Evolutionary conservation across 495 filamentous ascomycete species (phyloP).

Genomic region (Aspergillus coremiiformis): DNA sequence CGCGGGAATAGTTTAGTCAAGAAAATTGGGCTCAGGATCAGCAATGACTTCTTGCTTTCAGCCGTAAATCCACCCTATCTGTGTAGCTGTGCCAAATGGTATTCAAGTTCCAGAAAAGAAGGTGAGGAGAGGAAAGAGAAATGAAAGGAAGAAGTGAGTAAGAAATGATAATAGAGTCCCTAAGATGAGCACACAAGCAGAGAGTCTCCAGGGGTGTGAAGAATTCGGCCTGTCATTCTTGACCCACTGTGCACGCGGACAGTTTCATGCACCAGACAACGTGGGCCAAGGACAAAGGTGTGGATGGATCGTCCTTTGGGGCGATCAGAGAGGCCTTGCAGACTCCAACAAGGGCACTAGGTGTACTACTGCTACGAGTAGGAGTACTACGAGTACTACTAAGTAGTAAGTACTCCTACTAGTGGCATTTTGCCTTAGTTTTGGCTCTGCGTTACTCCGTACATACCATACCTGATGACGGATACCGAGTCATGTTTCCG

Average conservation of each 20-base stretch:
- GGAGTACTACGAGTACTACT: no score
- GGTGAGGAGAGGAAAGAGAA: not conserved
- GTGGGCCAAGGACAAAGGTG: slow-evolving; percentile 34
- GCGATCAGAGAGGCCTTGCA: slow-evolving; percentile 22
- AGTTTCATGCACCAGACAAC: slow-evolving; percentile 42
- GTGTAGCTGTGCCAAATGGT: no score
- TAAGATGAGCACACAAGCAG: slow-evolving; percentile 2
- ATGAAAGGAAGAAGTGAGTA: slow-evolving; percentile 2
- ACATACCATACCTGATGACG: not conserved
- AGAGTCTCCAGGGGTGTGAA: slow-evolving; percentile 22
- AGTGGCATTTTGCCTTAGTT: no score
- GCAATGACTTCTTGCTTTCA: not conserved
- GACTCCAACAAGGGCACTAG: slow-evolving; percentile 11
- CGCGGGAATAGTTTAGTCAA: no score
- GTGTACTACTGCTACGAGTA: no score
- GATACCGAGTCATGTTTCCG: no score
- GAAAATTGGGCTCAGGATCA: not conserved
- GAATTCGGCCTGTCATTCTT: slow-evolving; percentile 37
- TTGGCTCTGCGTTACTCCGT: no score
- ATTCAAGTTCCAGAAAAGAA: not conserved
- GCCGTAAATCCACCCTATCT: no score
- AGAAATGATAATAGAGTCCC: slow-evolving; percentile 7
- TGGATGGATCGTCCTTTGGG: slow-evolving; percentile 22
- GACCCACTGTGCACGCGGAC: slow-evolving; percentile 40
- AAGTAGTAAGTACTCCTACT: no score